A percentile compares a stretch with the other conserved stretches of the same genome.
Evolutionary conservation across 208 protist genomes (phyloP).

Genomic region (Borovskyia barvae): DNA sequence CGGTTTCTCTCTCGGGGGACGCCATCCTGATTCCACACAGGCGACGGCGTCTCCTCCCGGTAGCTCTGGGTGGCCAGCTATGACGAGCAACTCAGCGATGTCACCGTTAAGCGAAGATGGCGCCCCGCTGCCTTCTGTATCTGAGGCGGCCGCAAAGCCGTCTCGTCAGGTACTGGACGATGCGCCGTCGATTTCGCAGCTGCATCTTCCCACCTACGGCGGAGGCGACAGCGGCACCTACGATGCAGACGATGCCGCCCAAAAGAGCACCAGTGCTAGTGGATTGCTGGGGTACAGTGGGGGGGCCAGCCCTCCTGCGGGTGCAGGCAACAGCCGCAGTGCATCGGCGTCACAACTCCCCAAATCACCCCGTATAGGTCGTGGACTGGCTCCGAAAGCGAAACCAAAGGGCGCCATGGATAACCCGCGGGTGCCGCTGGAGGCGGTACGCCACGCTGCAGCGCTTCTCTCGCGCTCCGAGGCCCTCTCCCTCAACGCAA

Average conservation of each 20-base stretch:
- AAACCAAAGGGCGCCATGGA: slow-evolving; percentile 67
- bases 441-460: slow-evolving; percentile 70
- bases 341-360: background rate
- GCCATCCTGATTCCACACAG: too few species aligned
- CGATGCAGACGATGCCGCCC: background rate
- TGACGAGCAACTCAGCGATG: too few species aligned
- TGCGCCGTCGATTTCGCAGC: background rate
- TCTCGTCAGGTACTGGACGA: too few species aligned
- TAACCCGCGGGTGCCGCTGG: slow-evolving; percentile 48
- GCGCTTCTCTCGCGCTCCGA: slow-evolving; percentile 24
- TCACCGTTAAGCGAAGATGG: too few species aligned
- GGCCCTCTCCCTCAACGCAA: background rate
- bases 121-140: too few species aligned
- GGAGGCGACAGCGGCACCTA: background rate
- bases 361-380: slow-evolving; percentile 20
- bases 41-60: too few species aligned
- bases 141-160: too few species aligned
- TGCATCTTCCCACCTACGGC: slow-evolving; percentile 2
- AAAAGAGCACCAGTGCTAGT: background rate
- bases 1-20: too few species aligned
- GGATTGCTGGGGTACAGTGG: background rate
- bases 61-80: too few species aligned
- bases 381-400: slow-evolving; percentile 65
- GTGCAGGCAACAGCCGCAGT: slow-evolving; percentile 7
- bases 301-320: background rate